Base-by-base conservation (phyloP, 768 basidiomycete genomes). In the Lactarius psammicola region DNA sequence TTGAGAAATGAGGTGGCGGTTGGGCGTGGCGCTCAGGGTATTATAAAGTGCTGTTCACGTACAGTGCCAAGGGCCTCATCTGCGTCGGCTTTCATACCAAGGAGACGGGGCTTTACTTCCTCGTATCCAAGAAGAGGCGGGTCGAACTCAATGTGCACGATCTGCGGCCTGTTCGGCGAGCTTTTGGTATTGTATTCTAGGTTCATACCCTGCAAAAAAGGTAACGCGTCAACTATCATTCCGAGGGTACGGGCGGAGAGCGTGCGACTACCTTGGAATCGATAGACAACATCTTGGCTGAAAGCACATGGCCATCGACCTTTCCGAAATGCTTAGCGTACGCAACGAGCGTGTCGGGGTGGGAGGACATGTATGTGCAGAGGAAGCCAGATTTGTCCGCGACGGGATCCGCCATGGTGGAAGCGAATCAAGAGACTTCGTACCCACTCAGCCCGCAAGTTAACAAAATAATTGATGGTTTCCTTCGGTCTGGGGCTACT, bases 1-100 rank as follows among this genome's bases (percentile, higher is more conserved):
- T 26, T 62, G 38, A 55, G 53, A n/a, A 51, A 55, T 33, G 57
- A 38, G 49, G 18, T 10, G 54, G 46, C 30, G 61, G 23, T 36
- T 23, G 59, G 31, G 23, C 13, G 34, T n/a, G 54, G 15, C 9
- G 58, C 42, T 30, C 13, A 38, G 57, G 23, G 23, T 18, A 34
- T 64, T 18, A 34, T 64, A 51, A 20, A 46, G 64, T 30, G n/a
- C 15, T 20, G 7, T 2, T 53, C 8, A 75, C 85, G 30, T 63
- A 88, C 90, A 88, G 90, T 91, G 31, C 92, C 91, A 20, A 94
- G 81, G 1, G 85, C 82, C 72, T 90, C 90, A 72, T 93, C 89
- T 0, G 92, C 89, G 30, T 89, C 80, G 0, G 85, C 85, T 72
- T 91, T 92, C 92, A 93, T 94, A 62, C 84, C 80, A 26, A 93